Conservation (phyloP, 2,329 filamentous ascomycete species). For the Claviceps purpurea region DNA sequence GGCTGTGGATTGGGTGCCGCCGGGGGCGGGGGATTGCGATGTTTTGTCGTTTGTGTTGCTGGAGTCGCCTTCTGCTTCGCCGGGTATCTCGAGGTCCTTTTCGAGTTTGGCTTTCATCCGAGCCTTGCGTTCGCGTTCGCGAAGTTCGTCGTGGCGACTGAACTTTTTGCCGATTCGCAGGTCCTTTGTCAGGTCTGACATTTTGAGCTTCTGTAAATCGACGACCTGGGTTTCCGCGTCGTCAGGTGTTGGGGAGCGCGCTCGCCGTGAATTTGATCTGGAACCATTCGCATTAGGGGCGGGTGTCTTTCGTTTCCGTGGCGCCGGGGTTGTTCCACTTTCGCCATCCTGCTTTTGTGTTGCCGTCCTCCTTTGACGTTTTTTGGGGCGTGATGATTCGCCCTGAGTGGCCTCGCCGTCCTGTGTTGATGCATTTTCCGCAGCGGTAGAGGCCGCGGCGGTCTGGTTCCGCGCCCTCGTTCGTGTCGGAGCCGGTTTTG, state of each 20-base stretch:
- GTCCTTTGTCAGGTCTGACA: constrained; percentile 60
- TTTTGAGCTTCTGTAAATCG: constrained; percentile 52
- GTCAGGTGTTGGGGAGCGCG: constrained; percentile 44
- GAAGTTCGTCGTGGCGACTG: constrained; percentile 58
- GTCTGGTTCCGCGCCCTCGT: constrained; percentile 7
- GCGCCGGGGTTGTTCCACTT: constrained; percentile 8
- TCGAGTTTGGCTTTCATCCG: constrained; percentile 18
- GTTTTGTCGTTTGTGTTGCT: constrained; percentile 3
- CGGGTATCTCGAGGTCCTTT: constrained; percentile 14
- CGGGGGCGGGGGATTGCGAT: constrained; percentile 8
- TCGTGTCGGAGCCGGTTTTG: constrained; percentile 5
- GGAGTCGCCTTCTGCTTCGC: constrained; percentile 9
- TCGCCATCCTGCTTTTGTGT: constrained; percentile 10
- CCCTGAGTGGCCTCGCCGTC: background rate
- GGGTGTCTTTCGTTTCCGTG: constrained; percentile 16
- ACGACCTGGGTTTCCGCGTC: constrained; percentile 50
- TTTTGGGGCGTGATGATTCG: constrained; percentile 13
- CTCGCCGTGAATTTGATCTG: constrained; percentile 17
- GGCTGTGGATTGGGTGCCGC: background rate
- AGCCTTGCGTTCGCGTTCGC: constrained; percentile 46
- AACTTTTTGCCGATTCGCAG: constrained; percentile 62
- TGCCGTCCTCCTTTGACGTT: constrained; percentile 21
- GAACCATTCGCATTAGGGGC: constrained; percentile 10
- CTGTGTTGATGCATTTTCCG: constrained; percentile 9
- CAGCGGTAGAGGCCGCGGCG: constrained; percentile 1